These are phyloP conservation scores for Russula olivacea DNA, from an alignment of 768 basidiomycete genomes.

Conservation along the genomic window DNA sequence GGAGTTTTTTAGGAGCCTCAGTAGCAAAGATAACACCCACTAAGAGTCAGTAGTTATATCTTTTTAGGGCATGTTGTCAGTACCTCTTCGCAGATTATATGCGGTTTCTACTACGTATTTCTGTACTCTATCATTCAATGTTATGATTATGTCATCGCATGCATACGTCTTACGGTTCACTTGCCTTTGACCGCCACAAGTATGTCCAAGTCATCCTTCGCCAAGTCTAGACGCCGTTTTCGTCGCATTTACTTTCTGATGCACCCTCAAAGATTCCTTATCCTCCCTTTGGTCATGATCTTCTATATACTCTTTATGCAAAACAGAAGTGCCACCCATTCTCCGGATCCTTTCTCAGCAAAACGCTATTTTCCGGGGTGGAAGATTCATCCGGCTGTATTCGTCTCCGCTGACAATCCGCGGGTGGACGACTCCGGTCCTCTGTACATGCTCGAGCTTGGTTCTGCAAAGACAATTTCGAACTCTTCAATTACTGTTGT, in stretches of 20 bases:
- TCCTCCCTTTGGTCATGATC: neutral
- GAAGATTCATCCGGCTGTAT: conserved; percentile 1
- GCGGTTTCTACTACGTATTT: neutral
- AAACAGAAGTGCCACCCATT: neutral
- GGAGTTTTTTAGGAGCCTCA: conserved; percentile 81
- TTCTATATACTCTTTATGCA: neutral
- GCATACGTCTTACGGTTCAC: neutral
- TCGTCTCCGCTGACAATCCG: neutral
- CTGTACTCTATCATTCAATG: neutral
- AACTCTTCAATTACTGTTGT: conserved; percentile 13
- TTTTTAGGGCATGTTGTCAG: neutral
- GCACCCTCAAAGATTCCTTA: neutral
- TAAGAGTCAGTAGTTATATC: neutral
- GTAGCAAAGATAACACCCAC: conserved; percentile 32
- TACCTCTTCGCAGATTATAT: conserved; percentile 1
- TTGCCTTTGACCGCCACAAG: neutral
- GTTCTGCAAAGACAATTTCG: conserved; percentile 5
- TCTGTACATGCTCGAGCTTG: conserved; percentile 22
- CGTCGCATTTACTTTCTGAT: neutral
- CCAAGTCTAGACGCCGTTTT: conserved; percentile 1
- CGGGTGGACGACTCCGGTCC: neutral
- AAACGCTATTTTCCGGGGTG: conserved; percentile 10
- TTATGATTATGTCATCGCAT: conserved; percentile 8
- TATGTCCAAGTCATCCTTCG: conserved; percentile 8
- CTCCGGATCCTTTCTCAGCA: conserved; percentile 1